Evolutionary conservation across 1,284 basidiomycete species (phyloP), one percentile per base, ranked within the genome.

Genomic region (Cutaneotrichosporon sp.): DNA sequence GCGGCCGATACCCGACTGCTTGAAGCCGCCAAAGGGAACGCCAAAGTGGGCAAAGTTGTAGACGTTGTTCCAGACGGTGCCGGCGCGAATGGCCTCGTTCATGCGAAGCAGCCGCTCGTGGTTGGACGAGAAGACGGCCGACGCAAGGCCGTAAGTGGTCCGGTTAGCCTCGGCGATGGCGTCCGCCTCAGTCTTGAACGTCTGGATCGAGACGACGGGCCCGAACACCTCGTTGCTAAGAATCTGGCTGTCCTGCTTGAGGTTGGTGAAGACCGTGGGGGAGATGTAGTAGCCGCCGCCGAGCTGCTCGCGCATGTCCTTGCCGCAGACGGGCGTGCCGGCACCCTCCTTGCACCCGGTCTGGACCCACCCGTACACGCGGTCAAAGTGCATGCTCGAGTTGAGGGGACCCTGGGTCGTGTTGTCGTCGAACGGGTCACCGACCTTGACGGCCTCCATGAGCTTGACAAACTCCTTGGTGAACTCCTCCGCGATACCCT

Each of bases 341-440:
- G 95, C 95, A n/a, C 95, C 95, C 75, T 91, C 88, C 68, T 86
- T 76, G 80, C 90, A 91, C 38, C 94, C 96, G 1, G 85, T 84
- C 72, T 95, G 90, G 72, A 99, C 95, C 79, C 94, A 97, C 18
- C 82, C 82, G 86, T 91, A 89, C 58, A 98, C 88, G 68, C 90
- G 89, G 78, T 97, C 92, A 72, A 89, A 91, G 80, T 98, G 95
- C 21, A 80, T 81, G 75, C 90, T 89, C 22, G 90, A 92, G 50
- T 92, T 88, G 74, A 95, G 83, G 26, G 93, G 92, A 2, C 92
- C 92, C 51, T 88, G 90, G 58, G 86, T 86, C 18, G 85, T 86
- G 51, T 82, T 82, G 55, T 90, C 87, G 73, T 92, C 88, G 71
- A 90, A 87, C 0, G 90, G 91, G 75, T 80, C 61, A 2, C 90